Conservation (phyloP, 2,329 filamentous ascomycete genomes). For the Coniochaeta prunicola region DNA sequence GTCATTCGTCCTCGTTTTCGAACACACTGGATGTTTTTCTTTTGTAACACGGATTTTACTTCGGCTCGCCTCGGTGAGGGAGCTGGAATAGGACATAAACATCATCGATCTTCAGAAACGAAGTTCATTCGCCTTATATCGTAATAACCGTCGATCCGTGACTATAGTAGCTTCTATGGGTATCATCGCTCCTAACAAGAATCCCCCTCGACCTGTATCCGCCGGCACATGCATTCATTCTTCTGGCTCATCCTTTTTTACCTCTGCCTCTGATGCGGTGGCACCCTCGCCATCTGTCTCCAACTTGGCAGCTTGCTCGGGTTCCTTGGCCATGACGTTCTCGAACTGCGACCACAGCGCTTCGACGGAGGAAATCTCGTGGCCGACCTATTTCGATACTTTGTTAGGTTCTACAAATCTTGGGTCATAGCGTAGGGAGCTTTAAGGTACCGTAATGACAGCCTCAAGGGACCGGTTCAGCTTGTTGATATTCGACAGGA, state of each 20-base stretch:
- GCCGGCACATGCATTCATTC: slow-evolving; percentile 3
- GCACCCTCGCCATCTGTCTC: slow-evolving; percentile 18
- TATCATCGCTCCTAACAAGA: slow-evolving; percentile 4
- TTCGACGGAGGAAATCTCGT: slow-evolving; percentile 96
- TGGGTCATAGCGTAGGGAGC: not conserved
- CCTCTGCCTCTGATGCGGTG: slow-evolving; percentile 9
- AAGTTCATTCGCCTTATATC: slow-evolving; percentile 14
- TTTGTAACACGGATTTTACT: slow-evolving; percentile 12
- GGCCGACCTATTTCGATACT: slow-evolving; percentile 63
- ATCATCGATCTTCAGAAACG: slow-evolving; percentile 7
- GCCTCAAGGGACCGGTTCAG: slow-evolving; percentile 88
- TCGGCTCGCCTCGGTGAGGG: slow-evolving; percentile 4
- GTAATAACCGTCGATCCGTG: not conserved
- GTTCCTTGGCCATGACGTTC: slow-evolving; percentile 79
- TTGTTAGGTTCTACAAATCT: not conserved
- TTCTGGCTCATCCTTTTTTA: slow-evolving; percentile 7
- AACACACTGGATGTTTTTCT: slow-evolving; percentile 4
- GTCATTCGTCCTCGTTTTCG: not conserved
- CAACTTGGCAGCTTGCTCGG: slow-evolving; percentile 22
- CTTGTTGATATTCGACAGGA: slow-evolving; percentile 93
- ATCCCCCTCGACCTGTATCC: not conserved
- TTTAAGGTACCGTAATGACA: slow-evolving; percentile 66
- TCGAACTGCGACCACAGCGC: slow-evolving; percentile 97
- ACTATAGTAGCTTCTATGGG: slow-evolving; percentile 4
- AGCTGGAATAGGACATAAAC: slow-evolving; percentile 25